Percentiles rank a stretch among this genome's conserved stretches.
These are phyloP conservation scores for Daldinia sp. DNA, from an alignment of 2,329 filamentous ascomycete genomes.

Conservation along the genomic window DNA sequence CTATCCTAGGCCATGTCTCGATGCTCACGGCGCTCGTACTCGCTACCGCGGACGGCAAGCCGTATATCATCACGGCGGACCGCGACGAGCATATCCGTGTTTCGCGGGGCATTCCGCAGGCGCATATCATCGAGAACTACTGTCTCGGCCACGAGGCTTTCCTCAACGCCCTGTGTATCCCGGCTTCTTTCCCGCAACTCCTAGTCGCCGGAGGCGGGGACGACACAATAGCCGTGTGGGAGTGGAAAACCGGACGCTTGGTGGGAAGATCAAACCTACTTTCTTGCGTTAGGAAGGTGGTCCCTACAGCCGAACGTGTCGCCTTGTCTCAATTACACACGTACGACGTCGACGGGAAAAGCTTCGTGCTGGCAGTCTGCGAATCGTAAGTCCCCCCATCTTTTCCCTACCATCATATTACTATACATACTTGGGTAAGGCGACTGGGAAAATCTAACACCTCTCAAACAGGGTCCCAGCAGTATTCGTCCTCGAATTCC, in stretches of 20 bases:
- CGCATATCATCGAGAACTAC: constrained; percentile 87
- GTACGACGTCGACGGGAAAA: constrained; percentile 39
- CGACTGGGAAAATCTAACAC: constrained; percentile 40
- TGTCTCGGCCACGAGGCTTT: constrained; percentile 91
- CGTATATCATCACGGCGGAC: constrained; percentile 65
- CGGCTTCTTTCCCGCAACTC: constrained; percentile 61
- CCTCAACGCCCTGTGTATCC: constrained; percentile 77
- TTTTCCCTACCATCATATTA: constrained; percentile 9
- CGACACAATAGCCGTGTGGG: constrained; percentile 79
- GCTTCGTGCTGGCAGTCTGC: constrained; percentile 52
- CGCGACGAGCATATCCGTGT: constrained; percentile 82
- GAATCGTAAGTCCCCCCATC: constrained; percentile 56
- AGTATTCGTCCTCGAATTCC: constrained; percentile 71
- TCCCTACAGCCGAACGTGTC: constrained; percentile 50
- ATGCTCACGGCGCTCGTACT: constrained; percentile 75
- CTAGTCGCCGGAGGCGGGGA: constrained; percentile 91
- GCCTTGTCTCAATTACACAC: constrained; percentile 57
- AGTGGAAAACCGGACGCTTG: constrained; percentile 71
- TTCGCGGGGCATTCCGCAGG: constrained; percentile 80
- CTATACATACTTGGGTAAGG: too few relatives aligned
- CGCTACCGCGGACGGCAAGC: constrained; percentile 45
- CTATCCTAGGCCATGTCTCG: constrained; percentile 92
- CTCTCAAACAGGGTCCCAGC: constrained; percentile 59
- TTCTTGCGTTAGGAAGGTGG: constrained; percentile 50
- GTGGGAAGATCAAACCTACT: constrained; percentile 64